Percentiles rank a stretch among this genome's conserved stretches.
phyloP scores from a whole-genome alignment of 1,284 basidiomycete genomes.

The Peniophora sp. region DNA sequence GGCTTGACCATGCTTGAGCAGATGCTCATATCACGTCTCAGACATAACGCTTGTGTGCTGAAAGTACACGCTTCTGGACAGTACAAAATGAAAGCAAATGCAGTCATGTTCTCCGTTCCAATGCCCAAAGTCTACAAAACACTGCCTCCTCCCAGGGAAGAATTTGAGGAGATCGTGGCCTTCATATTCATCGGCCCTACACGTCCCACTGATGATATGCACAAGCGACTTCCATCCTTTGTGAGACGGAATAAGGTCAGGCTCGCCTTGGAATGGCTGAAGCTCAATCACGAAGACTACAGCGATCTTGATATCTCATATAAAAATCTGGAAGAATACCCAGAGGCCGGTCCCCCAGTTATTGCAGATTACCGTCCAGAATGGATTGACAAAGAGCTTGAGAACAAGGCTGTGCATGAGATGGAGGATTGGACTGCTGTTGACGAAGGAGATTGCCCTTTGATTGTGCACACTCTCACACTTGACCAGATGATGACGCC shows the following conservation, averaged over 20 bases:
- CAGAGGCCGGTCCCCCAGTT: conserved; percentile 22
- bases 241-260: conserved; percentile 21
- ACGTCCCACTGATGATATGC: conserved; percentile 23
- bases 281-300: conserved; percentile 29
- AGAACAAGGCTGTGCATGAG: conserved; percentile 19
- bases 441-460: conserved; percentile 22
- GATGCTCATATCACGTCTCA: conserved; percentile 21
- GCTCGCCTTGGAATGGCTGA: conserved; percentile 28
- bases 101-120: conserved; percentile 25
- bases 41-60: conserved; percentile 22
- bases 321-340: conserved; percentile 24
- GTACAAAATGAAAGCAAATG: conserved; percentile 27
- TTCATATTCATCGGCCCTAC: conserved; percentile 25
- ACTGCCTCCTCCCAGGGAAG: conserved; percentile 24
- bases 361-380: conserved; percentile 17
- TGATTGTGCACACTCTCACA: conserved; percentile 27
- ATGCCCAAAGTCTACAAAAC: conserved; percentile 22
- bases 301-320: conserved; percentile 24
- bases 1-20: conserved; percentile 23
- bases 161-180: conserved; percentile 29
- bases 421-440: conserved; percentile 22
- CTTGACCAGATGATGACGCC: too few species aligned
- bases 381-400: conserved; percentile 12
- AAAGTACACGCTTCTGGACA: conserved; percentile 17
- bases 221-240: conserved; percentile 25